Evolutionary conservation across 306 rosid genomes (phyloP).

Genomic region (Vigna mungo): DNA sequence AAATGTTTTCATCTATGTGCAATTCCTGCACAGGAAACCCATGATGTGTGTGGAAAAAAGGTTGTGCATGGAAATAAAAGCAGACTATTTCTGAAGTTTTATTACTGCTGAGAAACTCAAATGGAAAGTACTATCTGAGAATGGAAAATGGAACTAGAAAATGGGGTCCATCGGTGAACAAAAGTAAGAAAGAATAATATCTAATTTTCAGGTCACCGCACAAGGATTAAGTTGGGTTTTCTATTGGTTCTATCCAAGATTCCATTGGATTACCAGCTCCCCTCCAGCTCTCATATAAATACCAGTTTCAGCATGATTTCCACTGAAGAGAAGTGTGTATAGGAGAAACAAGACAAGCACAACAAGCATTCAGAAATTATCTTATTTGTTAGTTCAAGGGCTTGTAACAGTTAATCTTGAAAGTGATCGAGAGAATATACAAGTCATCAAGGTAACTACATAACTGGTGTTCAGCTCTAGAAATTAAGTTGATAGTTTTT

Average conservation of each 20-base stretch:
- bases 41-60: slow-evolving; percentile 34
- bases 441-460: slow-evolving; percentile 48
- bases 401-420: slow-evolving; percentile 2
- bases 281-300: slow-evolving; percentile 57
- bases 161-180: slow-evolving; percentile 55
- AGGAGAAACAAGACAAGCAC: slow-evolving; percentile 45
- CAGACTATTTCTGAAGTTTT: slow-evolving; percentile 19
- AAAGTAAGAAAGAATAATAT: slow-evolving; percentile 70
- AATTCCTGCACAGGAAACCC: slow-evolving; percentile 41
- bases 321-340: slow-evolving; percentile 49
- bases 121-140: slow-evolving; percentile 49
- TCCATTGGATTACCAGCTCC: slow-evolving; percentile 44
- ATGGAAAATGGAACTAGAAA: slow-evolving; percentile 53
- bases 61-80: slow-evolving; percentile 22
- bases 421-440: slow-evolving; percentile 41
- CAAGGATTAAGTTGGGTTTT: slow-evolving; percentile 50
- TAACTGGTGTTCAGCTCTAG: slow-evolving; percentile 29
- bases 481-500: slow-evolving; percentile 28
- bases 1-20: slow-evolving; percentile 31
- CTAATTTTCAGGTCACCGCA: slow-evolving; percentile 64
- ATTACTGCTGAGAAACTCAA: slow-evolving; percentile 45
- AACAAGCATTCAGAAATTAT: slow-evolving; percentile 44
- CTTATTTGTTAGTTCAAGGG: slow-evolving; percentile 29
- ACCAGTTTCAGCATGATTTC: slow-evolving; percentile 48
- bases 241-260: slow-evolving; percentile 65